A percentile compares a stretch with the other conserved stretches of the same genome.
Evolutionary conservation across 768 basidiomycete genomes (phyloP).

Genomic region (Leucosporidium scottii): DNA sequence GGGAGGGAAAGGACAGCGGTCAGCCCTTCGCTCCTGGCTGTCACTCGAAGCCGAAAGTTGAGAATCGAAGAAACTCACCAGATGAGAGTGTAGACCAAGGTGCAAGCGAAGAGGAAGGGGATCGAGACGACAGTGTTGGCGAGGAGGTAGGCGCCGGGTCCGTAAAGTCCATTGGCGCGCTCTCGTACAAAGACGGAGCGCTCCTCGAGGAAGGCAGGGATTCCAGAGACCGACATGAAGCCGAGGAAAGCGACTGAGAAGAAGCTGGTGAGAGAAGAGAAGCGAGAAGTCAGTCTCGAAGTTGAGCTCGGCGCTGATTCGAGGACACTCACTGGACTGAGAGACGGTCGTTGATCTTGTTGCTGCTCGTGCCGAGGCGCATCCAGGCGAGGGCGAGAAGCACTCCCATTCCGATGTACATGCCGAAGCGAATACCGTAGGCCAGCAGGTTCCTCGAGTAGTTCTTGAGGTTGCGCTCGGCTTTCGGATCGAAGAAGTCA

Average conservation of each 20-base stretch:
- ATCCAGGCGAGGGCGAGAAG: constrained; percentile 52
- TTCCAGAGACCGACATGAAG: constrained; percentile 53
- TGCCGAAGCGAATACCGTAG: constrained; percentile 49
- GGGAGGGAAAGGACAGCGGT: too few species aligned
- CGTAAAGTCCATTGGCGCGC: constrained; percentile 54
- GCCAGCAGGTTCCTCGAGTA: constrained; percentile 55
- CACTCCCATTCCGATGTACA: constrained; percentile 39
- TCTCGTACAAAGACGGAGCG: constrained; percentile 55
- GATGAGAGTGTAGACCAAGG: constrained; percentile 49
- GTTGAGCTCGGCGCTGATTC: constrained; percentile 32
- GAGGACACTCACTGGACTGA: constrained; percentile 36
- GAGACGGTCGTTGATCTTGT: constrained; percentile 39
- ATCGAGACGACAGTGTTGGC: constrained; percentile 53
- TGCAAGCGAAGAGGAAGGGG: constrained; percentile 54
- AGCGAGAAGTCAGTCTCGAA: constrained; percentile 48
- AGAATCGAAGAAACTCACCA: constrained; percentile 45
- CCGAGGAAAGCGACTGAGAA: constrained; percentile 49
- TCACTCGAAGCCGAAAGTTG: background rate
- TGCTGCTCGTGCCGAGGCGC: constrained; percentile 36
- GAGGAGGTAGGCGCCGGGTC: constrained; percentile 52
- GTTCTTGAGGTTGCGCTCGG: constrained; percentile 46
- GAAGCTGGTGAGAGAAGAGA: constrained; percentile 42
- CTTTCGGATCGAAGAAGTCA: constrained; percentile 44
- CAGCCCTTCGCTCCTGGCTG: too few species aligned
- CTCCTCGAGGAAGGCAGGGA: constrained; percentile 56